Percentiles rank a stretch among this genome's conserved stretches.
phyloP scores from a whole-genome alignment of 192 early-diverging fungal species.

The Chytriomyces sp. region DNA sequence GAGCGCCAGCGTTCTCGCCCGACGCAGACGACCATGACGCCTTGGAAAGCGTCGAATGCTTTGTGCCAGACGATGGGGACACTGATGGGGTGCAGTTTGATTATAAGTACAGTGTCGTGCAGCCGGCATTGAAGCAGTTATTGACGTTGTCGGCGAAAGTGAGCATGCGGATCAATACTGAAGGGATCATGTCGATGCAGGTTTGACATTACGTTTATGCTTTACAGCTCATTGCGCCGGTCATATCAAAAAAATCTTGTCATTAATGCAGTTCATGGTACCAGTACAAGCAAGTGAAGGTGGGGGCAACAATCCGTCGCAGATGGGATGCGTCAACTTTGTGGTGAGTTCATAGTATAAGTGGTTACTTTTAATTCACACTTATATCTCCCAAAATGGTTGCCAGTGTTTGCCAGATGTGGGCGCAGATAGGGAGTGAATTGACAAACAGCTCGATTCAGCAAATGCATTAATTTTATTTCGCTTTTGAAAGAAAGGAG shows the following conservation, averaged over 20 bases:
- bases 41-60: conserved; percentile 14
- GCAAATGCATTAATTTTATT: no score
- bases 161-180: conserved; percentile 5
- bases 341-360: no score
- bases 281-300: background rate
- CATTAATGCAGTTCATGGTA: conserved; percentile 8
- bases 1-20: background rate
- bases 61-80: background rate
- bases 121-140: conserved; percentile 6
- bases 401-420: conserved; percentile 17
- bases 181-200: conserved; percentile 24
- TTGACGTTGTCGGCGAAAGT: conserved; percentile 1
- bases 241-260: background rate
- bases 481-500: no score
- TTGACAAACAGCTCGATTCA: no score
- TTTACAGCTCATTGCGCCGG: background rate
- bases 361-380: background rate
- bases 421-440: no score
- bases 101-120: conserved; percentile 19
- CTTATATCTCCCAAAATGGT: background rate
- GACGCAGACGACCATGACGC: conserved; percentile 3
- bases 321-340: conserved; percentile 20
- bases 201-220: background rate
- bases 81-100: no score
- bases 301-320: background rate